Conservation (phyloP, 371 early-diverging fungal genomes). For the Mucor plumbeus region DNA sequence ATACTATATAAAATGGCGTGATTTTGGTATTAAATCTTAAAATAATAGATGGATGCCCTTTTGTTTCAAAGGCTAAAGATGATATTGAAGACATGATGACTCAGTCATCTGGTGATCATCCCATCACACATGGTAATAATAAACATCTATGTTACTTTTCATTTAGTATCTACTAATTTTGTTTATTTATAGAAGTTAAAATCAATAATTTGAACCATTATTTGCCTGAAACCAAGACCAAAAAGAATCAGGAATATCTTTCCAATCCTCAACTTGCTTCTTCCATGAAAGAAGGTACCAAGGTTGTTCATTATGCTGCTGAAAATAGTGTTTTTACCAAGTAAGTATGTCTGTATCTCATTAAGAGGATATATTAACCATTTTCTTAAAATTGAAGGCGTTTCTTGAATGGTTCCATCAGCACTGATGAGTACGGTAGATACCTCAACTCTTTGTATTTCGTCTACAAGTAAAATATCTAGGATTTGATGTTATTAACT, state of each 20-base stretch:
- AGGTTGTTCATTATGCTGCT: conserved; percentile 58
- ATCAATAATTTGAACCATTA: conserved; percentile 14
- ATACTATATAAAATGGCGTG: background rate
- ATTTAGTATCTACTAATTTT: background rate
- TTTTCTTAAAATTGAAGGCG: conserved; percentile 12
- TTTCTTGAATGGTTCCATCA: conserved; percentile 31
- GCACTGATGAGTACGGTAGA: conserved; percentile 46
- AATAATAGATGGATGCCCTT: conserved; percentile 13
- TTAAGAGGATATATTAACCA: background rate
- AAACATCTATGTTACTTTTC: background rate
- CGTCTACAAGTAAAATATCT: conserved; percentile 44
- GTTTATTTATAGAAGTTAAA: conserved; percentile 8
- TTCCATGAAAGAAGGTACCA: conserved; percentile 62
- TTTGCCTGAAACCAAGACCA: conserved; percentile 22
- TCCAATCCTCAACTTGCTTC: conserved; percentile 48
- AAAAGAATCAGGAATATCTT: conserved; percentile 21
- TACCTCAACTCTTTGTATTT: conserved; percentile 50
- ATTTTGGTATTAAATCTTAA: background rate
- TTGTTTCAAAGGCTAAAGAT: conserved; percentile 10
- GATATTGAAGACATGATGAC: conserved; percentile 24
- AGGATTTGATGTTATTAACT: background rate
- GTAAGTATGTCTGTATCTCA: conserved; percentile 22
- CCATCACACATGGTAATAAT: background rate
- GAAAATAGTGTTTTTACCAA: conserved; percentile 64
- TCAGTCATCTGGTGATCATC: conserved; percentile 13